Evolutionary conservation across 2,329 filamentous ascomycete species (phyloP).

Genomic region (Diaporthe ilicicola): DNA sequence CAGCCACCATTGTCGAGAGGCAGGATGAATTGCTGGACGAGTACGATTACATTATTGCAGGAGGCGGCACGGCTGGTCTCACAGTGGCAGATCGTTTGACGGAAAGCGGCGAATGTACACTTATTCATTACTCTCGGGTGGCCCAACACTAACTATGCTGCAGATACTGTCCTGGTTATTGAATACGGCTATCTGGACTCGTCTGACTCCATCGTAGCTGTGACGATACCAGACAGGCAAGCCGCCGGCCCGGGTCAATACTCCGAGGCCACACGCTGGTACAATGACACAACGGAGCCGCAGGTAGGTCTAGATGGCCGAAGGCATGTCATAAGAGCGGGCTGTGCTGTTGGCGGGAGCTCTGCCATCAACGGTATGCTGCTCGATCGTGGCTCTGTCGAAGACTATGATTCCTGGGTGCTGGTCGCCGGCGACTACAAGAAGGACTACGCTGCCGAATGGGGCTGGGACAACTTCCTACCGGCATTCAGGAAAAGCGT

Average conservation of each 20-base stretch:
- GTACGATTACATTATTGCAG: slow-evolving; percentile 27
- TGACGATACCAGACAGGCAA: background rate
- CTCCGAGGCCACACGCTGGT: slow-evolving; percentile 6
- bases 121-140: background rate
- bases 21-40: slow-evolving; percentile 16
- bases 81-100: slow-evolving; percentile 20
- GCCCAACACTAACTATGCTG: background rate
- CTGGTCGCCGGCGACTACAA: slow-evolving; percentile 8
- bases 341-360: slow-evolving; percentile 12
- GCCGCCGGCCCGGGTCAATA: slow-evolving; percentile 2
- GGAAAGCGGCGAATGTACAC: background rate
- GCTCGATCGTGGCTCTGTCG: slow-evolving; percentile 14
- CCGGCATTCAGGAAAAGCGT: slow-evolving; percentile 18
- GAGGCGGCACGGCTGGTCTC: slow-evolving; percentile 25
- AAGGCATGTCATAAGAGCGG: slow-evolving; percentile 12
- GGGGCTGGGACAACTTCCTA: slow-evolving; percentile 8
- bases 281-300: slow-evolving; percentile 16
- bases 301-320: slow-evolving; percentile 2
- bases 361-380: slow-evolving; percentile 18
- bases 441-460: background rate
- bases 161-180: slow-evolving; percentile 17
- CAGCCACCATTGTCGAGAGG: slow-evolving; percentile 13
- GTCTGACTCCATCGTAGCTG: slow-evolving; percentile 10
- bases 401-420: slow-evolving; percentile 21
- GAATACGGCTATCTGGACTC: slow-evolving; percentile 16